Evolutionary conservation across 768 basidiomycete genomes (phyloP).

Genomic region (Psilocybe cyanescens): DNA sequence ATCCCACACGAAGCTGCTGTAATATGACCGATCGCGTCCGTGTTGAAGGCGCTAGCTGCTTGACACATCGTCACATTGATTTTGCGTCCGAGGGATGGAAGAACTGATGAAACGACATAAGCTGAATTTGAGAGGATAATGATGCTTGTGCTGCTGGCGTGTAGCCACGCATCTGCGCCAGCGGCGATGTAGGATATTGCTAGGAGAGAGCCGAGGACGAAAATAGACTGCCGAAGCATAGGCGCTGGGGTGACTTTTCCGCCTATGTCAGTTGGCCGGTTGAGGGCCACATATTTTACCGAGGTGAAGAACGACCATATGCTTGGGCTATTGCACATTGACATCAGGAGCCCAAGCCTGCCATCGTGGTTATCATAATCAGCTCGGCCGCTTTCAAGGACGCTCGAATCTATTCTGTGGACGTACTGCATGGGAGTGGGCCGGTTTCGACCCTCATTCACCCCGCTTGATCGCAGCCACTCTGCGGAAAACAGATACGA

Average conservation of each 20-base stretch:
- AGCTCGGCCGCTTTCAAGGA: background rate
- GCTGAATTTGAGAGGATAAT: background rate
- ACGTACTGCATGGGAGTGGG: conserved; percentile 5
- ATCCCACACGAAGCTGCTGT: background rate
- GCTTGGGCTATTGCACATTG: background rate
- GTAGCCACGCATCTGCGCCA: conserved; percentile 10
- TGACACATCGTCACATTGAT: conserved; percentile 5
- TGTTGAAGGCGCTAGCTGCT: background rate
- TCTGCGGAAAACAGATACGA: conserved; percentile 2
- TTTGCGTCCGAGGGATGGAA: background rate
- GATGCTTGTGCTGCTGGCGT: conserved; percentile 4
- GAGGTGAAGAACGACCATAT: background rate
- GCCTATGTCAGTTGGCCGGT: background rate
- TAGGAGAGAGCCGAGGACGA: conserved; percentile 7
- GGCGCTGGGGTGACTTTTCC: background rate
- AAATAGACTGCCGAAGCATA: conserved; percentile 5
- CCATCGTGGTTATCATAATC: background rate
- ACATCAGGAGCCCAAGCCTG: background rate
- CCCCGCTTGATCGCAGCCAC: background rate
- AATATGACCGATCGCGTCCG: background rate
- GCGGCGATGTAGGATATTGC: conserved; percentile 1
- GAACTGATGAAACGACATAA: background rate
- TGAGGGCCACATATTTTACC: background rate
- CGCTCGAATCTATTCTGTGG: background rate
- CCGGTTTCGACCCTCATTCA: background rate